Evolutionary conservation across 768 basidiomycete species (phyloP).

Genomic region (Boletus tylopilopsis): DNA sequence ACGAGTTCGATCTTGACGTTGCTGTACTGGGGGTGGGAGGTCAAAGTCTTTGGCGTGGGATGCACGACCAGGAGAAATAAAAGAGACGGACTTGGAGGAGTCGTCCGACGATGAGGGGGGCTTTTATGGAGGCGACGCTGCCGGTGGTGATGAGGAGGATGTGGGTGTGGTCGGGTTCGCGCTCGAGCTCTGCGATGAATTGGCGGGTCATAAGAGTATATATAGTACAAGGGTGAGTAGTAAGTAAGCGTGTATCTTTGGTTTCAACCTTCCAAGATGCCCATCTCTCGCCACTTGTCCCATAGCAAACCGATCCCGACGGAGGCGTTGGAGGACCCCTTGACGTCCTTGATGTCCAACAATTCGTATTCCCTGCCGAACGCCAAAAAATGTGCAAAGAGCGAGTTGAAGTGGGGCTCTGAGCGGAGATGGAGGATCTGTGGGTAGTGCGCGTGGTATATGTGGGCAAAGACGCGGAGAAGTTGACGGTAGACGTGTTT

Average conservation of each 20-base stretch:
- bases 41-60: too few relatives aligned
- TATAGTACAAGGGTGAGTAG: constrained; percentile 23
- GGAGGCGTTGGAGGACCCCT: constrained; percentile 53
- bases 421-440: constrained; percentile 90
- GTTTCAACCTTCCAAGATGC: constrained; percentile 62
- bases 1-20: constrained; percentile 81
- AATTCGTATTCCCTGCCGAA: constrained; percentile 94
- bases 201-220: constrained; percentile 9
- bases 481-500: constrained; percentile 97
- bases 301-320: constrained; percentile 78
- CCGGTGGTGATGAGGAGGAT: constrained; percentile 86
- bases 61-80: too few relatives aligned
- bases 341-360: constrained; percentile 85
- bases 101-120: constrained; percentile 80
- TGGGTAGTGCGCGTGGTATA: constrained; percentile 92
- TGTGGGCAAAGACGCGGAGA: constrained; percentile 93
- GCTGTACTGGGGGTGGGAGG: constrained; percentile 66
- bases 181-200: constrained; percentile 29
- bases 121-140: constrained; percentile 95
- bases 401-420: constrained; percentile 94
- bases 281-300: constrained; percentile 90
- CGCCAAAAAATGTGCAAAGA: constrained; percentile 96
- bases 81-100: constrained; percentile 59
- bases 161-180: constrained; percentile 38
- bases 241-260: too few relatives aligned